Evolutionary conservation across 352 stramenopile species (phyloP), one percentile per base, ranked within the genome.

Genomic region (Plasmopara halstedii): DNA sequence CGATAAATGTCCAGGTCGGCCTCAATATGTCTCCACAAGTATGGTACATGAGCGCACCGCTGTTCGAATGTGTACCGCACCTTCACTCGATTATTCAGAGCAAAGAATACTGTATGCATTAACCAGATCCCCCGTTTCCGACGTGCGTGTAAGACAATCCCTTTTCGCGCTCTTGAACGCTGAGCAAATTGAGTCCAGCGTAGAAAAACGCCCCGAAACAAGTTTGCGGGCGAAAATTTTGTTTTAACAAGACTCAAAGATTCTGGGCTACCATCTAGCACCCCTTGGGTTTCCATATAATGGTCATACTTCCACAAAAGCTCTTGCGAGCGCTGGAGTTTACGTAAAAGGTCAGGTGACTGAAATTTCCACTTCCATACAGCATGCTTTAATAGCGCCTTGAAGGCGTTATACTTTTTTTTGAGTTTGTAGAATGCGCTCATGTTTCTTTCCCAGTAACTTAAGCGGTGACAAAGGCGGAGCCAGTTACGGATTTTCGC

Each of bases 101-200:
- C 61, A 35, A 60, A 37, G 10, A 83, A 80, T 2, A 82, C 55
- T 1, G 42, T 60, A 20, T 74, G 46, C 37, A 71, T 56, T 18
- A 48, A 29, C 53, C 59, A 67, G 8, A 83, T 44, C 13, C 66
- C 39, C 3, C 50, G 60, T 17, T 79, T 79, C 23, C 59, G 41
- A 9, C 31, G 56, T 21, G 39, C 22, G 13, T 74, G 26, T 23
- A 37, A 27, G 17, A 70, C 39, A 3, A 79, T 49, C 11, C 42
- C 38, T 27, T 32, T 40, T 1, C 38, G 48, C 10, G 61, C 62
- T 46, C 45, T 59, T 6, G 66, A 54, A 19, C 58, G 48, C 42
- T 85, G 73, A 6, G 73, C 62, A 25, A 62, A 75, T 37, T 85
- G 70, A 5, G 78, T 51, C 73, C 73, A 85, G 4, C 73, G 68